phyloP scores from a whole-genome alignment of 202 grass and related monocot species.

The Zoysia matrella region DNA sequence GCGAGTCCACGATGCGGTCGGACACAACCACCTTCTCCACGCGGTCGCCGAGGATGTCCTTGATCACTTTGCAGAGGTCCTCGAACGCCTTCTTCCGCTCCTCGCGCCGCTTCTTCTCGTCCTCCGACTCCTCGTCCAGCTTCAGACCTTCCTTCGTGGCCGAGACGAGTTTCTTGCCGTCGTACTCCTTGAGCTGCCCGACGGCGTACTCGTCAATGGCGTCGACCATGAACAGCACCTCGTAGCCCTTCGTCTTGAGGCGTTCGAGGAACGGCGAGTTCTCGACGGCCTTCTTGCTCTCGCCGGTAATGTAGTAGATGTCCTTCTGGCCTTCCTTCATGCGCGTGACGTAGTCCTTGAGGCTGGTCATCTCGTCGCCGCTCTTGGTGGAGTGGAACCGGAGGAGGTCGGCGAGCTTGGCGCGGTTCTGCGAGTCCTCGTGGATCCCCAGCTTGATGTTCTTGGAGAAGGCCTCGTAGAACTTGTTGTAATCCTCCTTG shows the following conservation, averaged over 20 bases:
- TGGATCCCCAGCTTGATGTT: slow-evolving; percentile 90
- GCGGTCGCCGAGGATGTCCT: not conserved
- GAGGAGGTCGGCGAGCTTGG: slow-evolving; percentile 80
- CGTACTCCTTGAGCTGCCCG: slow-evolving; percentile 53
- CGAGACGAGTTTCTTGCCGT: not conserved
- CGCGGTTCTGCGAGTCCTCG: slow-evolving; percentile 78
- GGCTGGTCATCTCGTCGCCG: slow-evolving; percentile 87
- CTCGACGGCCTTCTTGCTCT: slow-evolving; percentile 97
- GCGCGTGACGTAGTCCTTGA: slow-evolving; percentile 92
- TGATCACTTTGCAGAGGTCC: not conserved
- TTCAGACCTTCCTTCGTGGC: not conserved
- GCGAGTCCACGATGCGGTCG: not conserved
- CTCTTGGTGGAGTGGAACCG: slow-evolving; percentile 97
- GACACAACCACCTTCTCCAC: not conserved
- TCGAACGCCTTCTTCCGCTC: not conserved
- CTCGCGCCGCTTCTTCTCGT: not conserved
- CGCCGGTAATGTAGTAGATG: slow-evolving; percentile 95
- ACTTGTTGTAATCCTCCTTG: slow-evolving; percentile 96
- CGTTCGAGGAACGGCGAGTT: slow-evolving; percentile 94
- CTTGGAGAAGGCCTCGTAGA: slow-evolving; percentile 97
- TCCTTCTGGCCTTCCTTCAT: slow-evolving; percentile 95
- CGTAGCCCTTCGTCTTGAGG: slow-evolving; percentile 88
- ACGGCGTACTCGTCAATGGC: slow-evolving; percentile 93
- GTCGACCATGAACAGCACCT: slow-evolving; percentile 92
- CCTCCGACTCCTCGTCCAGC: not conserved